These are phyloP conservation scores for Raddia guianensis DNA, from an alignment of 176 grass and related monocot species.

Conservation along the genomic window DNA sequence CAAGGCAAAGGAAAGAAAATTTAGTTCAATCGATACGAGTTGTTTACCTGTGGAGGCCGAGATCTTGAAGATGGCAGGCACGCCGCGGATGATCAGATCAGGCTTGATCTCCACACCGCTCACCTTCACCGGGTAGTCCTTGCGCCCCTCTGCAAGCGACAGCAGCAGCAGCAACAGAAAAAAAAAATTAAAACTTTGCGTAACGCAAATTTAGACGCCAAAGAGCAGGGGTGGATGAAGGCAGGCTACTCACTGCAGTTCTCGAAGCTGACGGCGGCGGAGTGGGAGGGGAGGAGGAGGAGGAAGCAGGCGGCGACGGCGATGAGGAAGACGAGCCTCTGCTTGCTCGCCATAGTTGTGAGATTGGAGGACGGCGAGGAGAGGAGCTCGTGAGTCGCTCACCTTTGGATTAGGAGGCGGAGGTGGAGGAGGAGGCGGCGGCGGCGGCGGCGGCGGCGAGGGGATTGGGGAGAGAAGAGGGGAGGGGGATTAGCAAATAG, in stretches of 20 bases:
- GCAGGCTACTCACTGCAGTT: slow-evolving; percentile 53
- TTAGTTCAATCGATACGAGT: too few species aligned
- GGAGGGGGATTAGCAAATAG: too few species aligned
- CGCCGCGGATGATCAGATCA: slow-evolving; percentile 58
- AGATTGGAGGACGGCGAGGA: slow-evolving; percentile 38
- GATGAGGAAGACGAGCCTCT: slow-evolving; percentile 2
- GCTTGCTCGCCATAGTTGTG: slow-evolving; percentile 45
- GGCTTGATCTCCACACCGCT: slow-evolving; percentile 73
- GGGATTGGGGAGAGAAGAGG: too few species aligned
- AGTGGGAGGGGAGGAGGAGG: slow-evolving; percentile 35
- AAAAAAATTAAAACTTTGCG: neutral
- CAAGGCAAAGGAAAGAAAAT: neutral
- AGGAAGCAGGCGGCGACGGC: slow-evolving; percentile 22
- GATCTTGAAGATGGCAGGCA: slow-evolving; percentile 68
- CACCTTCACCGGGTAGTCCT: slow-evolving; percentile 76
- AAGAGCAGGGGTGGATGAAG: neutral
- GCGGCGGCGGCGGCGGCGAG: slow-evolving; percentile 29
- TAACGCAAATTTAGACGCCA: neutral
- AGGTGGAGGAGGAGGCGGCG: slow-evolving; percentile 26
- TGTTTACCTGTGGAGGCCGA: slow-evolving; percentile 62
- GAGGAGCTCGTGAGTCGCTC: too few species aligned
- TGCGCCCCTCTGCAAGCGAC: slow-evolving; percentile 50
- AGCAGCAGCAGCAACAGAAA: neutral
- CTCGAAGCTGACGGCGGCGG: slow-evolving; percentile 40
- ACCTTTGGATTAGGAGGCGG: too few species aligned